Evolutionary conservation across 208 protist genomes (phyloP).

Genomic region (Trypanosoma lewisi): DNA sequence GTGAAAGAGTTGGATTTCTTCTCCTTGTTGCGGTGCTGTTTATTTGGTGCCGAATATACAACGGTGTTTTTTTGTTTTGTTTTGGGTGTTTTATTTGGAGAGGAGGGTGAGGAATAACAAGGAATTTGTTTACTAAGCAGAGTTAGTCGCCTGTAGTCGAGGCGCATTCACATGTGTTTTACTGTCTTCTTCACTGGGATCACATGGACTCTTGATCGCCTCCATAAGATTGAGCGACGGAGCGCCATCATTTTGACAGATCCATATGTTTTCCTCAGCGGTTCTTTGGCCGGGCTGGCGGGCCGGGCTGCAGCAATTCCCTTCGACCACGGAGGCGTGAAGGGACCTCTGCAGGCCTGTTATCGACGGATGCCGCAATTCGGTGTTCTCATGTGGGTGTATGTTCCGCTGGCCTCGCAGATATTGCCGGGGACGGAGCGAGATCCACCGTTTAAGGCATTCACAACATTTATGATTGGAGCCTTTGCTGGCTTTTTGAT

Average conservation of each 20-base stretch:
- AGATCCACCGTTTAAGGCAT: slow-evolving; percentile 70
- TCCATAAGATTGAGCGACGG: slow-evolving; percentile 64
- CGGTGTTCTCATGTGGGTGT: slow-evolving; percentile 87
- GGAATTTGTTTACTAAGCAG: no score
- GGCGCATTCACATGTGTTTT: slow-evolving; percentile 22
- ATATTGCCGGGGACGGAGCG: slow-evolving; percentile 61
- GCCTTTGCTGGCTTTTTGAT: slow-evolving; percentile 78
- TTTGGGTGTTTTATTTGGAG: no score
- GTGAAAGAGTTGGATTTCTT: no score
- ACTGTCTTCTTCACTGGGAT: slow-evolving; percentile 23
- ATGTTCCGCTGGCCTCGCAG: slow-evolving; percentile 64
- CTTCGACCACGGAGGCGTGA: slow-evolving; percentile 75
- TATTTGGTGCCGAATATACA: no score
- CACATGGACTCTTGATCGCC: slow-evolving; percentile 34
- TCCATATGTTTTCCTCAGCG: slow-evolving; percentile 79
- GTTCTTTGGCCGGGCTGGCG: slow-evolving; percentile 59
- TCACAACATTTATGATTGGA: slow-evolving; percentile 79
- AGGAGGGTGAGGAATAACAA: no score
- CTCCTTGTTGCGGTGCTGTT: no score
- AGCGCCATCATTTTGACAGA: slow-evolving; percentile 58
- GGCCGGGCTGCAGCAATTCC: slow-evolving; percentile 56
- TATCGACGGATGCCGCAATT: slow-evolving; percentile 76
- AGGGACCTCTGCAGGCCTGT: slow-evolving; percentile 65
- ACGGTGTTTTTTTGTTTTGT: no score
- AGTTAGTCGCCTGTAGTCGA: no score